Base-by-base conservation (phyloP, 2,329 filamentous ascomycete species). In the Colletotrichum euphorbiae region DNA sequence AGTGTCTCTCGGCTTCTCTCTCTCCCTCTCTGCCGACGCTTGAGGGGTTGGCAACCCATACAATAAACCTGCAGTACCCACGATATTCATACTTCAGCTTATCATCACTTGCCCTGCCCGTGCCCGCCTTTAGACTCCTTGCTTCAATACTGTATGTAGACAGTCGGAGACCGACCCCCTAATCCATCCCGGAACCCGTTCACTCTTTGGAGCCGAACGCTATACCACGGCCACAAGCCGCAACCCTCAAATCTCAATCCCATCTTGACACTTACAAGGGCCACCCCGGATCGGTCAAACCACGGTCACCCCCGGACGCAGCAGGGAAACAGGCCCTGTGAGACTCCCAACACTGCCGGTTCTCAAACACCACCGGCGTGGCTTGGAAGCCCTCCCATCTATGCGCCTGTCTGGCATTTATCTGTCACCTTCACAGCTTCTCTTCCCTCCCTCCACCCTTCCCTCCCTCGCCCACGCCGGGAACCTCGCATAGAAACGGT, bases 331-430 rank as follows among this genome's bases (percentile, higher is more conserved):
- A 69, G 66, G 66, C 66, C 66, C 42, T 43, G 62, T 66, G 62
- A 64, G 65, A 68, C 65, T 65, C 54, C 21, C 61, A 55, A 66
- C 66, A 60, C 48, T 62, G 33, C 62, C 45, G 45, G 50, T 55
- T 66, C 62, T 69, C 66, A 69, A 69, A 69, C 66, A 69, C 61
- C 55, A 66, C 48, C 66, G 31, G 54, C 55, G 66, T 69, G 62
- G 66, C 66, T 69, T 66, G 66, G 66, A 76, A 63, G 75, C 51
- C 28, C 45, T 2, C 17, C 24, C 21, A 54, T 40, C 71, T 48
- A 42, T 60, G 28, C 64, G n/a, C 58, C 33, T 36, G 42, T 24
- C 42, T 50, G 15, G 67, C 33, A 11, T 31, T 48, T 3, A 55
- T 42, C 33, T 9, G 36, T 43, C 62, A 42, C 40, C 17, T 38